These are phyloP conservation scores for Ganoderma sinense DNA, from an alignment of 1,284 basidiomycete species.

Conservation along the genomic window DNA sequence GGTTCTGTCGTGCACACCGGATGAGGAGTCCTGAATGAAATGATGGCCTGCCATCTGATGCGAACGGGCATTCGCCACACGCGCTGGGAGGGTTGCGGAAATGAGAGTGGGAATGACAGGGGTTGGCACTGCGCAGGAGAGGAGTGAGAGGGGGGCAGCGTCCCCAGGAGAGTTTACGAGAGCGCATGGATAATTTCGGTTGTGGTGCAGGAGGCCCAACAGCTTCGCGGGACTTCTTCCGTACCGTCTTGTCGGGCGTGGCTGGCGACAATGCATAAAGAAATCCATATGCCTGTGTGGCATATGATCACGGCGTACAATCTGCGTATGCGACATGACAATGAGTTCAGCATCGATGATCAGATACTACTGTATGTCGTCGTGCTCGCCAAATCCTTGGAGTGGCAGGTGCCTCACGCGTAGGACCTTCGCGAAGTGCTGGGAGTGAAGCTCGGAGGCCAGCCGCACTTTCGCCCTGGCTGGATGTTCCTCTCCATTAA, in stretches of 20 bases:
- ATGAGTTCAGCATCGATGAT: slow-evolving; percentile 6
- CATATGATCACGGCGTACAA: background rate
- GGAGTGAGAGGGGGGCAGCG: background rate
- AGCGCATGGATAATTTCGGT: background rate
- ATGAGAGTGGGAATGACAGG: slow-evolving; percentile 13
- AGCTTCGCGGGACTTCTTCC: background rate
- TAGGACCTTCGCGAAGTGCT: slow-evolving; percentile 1
- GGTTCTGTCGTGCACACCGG: background rate
- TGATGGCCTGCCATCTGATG: background rate
- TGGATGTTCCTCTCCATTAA: background rate
- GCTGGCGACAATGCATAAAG: background rate
- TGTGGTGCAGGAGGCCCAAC: background rate
- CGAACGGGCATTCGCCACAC: background rate
- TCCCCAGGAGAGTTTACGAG: background rate
- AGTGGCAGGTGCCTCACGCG: background rate
- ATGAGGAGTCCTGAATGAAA: background rate
- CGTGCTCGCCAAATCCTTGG: slow-evolving; percentile 2
- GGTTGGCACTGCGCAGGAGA: background rate
- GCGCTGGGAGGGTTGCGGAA: slow-evolving; percentile 14
- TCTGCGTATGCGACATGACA: background rate
- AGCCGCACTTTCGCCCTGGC: slow-evolving; percentile 5
- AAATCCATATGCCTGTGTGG: slow-evolving; percentile 1
- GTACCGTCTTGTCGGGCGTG: background rate
- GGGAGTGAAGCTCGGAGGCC: background rate
- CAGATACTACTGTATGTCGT: background rate